Conservation (phyloP, 208 protist species). For the Naegleria fowleri region DNA sequence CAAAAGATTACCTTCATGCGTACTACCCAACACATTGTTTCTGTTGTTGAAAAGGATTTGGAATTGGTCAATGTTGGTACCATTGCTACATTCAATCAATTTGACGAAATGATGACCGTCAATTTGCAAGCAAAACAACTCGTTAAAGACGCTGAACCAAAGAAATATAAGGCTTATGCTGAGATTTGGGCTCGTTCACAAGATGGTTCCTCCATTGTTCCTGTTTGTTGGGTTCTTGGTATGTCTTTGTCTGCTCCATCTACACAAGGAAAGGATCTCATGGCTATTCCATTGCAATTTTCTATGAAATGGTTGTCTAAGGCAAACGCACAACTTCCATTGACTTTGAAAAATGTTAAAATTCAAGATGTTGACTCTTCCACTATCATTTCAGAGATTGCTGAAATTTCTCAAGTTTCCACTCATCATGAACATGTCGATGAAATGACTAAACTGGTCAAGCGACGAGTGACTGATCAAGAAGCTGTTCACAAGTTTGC, state of each 20-base stretch:
- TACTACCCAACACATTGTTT: constrained; percentile 4
- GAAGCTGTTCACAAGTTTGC: neutral
- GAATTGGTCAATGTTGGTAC: neutral
- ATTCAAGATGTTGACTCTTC: neutral
- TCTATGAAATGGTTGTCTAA: neutral
- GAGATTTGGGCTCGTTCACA: neutral
- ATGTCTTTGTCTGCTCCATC: neutral
- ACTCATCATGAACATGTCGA: neutral
- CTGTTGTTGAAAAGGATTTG: constrained; percentile 2
- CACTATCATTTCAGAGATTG: neutral
- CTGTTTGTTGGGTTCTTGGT: neutral
- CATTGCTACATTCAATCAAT: neutral
- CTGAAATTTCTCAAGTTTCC: neutral
- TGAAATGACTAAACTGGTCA: neutral
- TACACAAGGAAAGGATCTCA: neutral
- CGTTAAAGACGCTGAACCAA: neutral
- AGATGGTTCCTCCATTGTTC: neutral
- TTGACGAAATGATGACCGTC: neutral
- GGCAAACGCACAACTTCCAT: neutral
- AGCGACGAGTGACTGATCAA: neutral
- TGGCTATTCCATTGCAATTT: neutral
- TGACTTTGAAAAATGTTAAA: neutral
- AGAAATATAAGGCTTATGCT: constrained; percentile 23
- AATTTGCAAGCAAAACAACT: neutral
- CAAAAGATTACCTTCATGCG: neutral